phyloP scores from a whole-genome alignment of 140 eudicot species.

The Oenanthe javanica region DNA sequence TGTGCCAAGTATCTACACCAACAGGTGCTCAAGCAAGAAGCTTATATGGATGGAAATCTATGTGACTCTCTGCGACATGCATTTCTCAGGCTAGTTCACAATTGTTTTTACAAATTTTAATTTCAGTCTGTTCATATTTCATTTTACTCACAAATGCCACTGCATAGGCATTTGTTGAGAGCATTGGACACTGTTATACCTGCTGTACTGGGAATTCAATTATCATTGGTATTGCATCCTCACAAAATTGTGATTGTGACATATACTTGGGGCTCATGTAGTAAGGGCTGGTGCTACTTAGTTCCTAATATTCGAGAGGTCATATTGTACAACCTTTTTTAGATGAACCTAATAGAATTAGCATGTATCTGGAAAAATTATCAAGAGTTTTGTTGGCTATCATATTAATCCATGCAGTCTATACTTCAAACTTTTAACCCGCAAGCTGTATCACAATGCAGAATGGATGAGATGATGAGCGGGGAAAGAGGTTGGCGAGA shows the following conservation, averaged over 20 bases:
- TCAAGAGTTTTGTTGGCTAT: background rate
- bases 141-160: constrained; percentile 3
- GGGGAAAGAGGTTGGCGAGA: constrained; percentile 87
- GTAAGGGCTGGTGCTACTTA: background rate
- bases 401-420: background rate
- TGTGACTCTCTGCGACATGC: constrained; percentile 57
- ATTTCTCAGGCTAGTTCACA: constrained; percentile 57
- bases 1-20: constrained; percentile 95
- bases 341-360: background rate
- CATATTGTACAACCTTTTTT: background rate
- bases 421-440: background rate
- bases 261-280: background rate
- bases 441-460: constrained; percentile 24
- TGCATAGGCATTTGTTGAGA: constrained; percentile 11
- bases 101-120: background rate
- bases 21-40: constrained; percentile 75
- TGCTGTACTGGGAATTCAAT: background rate
- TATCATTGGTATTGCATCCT: constrained; percentile 1
- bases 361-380: background rate
- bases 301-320: background rate
- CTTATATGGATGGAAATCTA: constrained; percentile 65
- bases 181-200: background rate
- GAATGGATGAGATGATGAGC: constrained; percentile 98
- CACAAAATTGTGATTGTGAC: background rate
- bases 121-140: background rate